Percentiles rank a stretch among this genome's conserved stretches.
Evolutionary conservation across 1,284 basidiomycete species (phyloP).

Genomic region (Apiotrichum domesticum): DNA sequence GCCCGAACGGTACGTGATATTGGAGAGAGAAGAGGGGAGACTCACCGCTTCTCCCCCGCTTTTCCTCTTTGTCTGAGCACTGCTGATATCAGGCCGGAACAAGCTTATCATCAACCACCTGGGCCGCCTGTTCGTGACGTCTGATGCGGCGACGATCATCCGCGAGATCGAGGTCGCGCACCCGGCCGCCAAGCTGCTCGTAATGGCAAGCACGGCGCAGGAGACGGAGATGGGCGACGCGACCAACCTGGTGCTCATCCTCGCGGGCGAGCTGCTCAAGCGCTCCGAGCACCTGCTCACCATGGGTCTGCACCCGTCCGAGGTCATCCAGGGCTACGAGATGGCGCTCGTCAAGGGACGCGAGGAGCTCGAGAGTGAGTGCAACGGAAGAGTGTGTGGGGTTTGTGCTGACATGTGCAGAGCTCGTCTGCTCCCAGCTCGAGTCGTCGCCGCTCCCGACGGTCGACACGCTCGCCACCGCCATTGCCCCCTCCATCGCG

Average conservation of each 20-base stretch:
- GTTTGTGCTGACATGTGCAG: slow-evolving; percentile 11
- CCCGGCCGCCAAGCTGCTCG: slow-evolving; percentile 92
- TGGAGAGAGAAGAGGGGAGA: slow-evolving; percentile 33
- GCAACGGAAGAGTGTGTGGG: not conserved
- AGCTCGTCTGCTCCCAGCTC: slow-evolving; percentile 29
- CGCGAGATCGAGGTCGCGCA: slow-evolving; percentile 97
- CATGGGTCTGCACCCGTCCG: slow-evolving; percentile 95
- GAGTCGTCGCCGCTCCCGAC: slow-evolving; percentile 65
- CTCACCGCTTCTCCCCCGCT: not conserved
- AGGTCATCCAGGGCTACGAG: slow-evolving; percentile 92
- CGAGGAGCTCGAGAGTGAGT: slow-evolving; percentile 82
- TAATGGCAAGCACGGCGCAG: slow-evolving; percentile 96
- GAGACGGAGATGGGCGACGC: slow-evolving; percentile 98
- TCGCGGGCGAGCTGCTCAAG: slow-evolving; percentile 93
- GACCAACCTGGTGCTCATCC: slow-evolving; percentile 90
- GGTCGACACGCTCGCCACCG: slow-evolving; percentile 64
- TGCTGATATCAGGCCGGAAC: slow-evolving; percentile 65
- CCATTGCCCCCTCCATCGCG: slow-evolving; percentile 85
- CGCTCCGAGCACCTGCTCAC: slow-evolving; percentile 86
- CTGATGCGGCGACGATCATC: slow-evolving; percentile 98
- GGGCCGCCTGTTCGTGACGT: slow-evolving; percentile 91
- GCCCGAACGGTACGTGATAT: slow-evolving; percentile 72
- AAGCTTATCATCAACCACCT: slow-evolving; percentile 96
- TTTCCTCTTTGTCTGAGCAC: not conserved
- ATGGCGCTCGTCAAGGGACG: slow-evolving; percentile 82